Evolutionary conservation across 352 stramenopile species (phyloP).

Genomic region (Globisporangium acanthophoron): DNA sequence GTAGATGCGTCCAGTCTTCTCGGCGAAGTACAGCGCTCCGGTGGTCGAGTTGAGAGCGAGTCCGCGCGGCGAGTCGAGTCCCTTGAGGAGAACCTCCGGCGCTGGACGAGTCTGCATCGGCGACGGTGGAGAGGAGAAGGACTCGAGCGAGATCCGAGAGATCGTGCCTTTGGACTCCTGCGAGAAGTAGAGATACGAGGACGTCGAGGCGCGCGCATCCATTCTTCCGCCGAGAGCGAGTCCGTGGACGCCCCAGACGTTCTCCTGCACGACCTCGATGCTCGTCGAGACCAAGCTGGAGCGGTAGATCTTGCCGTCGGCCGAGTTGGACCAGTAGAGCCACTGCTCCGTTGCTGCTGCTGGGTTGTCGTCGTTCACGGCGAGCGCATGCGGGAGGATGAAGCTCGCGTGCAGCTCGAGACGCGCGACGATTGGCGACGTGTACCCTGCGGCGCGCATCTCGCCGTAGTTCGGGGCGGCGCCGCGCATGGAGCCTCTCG

Average conservation of each 20-base stretch:
- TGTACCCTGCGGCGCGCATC: conserved; percentile 37
- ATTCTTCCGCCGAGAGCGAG: conserved; percentile 19
- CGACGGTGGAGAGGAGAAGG: neutral
- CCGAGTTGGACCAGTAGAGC: conserved; percentile 72
- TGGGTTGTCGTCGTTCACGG: conserved; percentile 24
- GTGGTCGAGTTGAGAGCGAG: conserved; percentile 30
- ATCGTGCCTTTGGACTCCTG: conserved; percentile 59
- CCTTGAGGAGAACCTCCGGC: conserved; percentile 24
- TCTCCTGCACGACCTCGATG: conserved; percentile 36
- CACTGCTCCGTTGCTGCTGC: conserved; percentile 14
- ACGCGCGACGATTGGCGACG: conserved; percentile 42
- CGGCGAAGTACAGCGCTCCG: conserved; percentile 54
- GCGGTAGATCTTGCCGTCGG: conserved; percentile 55
- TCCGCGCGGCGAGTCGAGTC: conserved; percentile 43
- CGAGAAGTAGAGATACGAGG: conserved; percentile 38
- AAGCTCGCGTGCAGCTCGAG: conserved; percentile 29
- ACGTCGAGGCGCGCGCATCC: neutral
- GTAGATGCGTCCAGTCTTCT: conserved; percentile 65
- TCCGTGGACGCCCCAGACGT: conserved; percentile 48
- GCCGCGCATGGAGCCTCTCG: conserved; percentile 39
- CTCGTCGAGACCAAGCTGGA: conserved; percentile 37
- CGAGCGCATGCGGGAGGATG: conserved; percentile 45
- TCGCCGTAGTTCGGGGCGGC: conserved; percentile 38
- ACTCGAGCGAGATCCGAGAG: conserved; percentile 14
- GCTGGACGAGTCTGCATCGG: neutral